Conservation (phyloP, 768 basidiomycete species). For the Termitomyces eurrhizus region DNA sequence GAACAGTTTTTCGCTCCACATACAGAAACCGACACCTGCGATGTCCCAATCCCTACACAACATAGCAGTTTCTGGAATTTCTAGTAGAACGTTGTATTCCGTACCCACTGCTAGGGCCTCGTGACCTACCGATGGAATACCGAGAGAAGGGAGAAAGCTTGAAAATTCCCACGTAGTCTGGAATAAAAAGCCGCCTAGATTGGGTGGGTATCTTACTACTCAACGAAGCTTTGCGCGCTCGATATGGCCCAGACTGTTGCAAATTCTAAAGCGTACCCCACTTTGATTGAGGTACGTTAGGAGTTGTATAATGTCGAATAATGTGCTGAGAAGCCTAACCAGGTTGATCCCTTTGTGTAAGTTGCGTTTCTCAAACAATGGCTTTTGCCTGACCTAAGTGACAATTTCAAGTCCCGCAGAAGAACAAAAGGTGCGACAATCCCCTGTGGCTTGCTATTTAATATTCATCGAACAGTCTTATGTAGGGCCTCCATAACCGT, state of each 20-base stretch:
- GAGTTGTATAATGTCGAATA: background rate
- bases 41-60: background rate
- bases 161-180: background rate
- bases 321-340: background rate
- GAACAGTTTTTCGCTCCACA: background rate
- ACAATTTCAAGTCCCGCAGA: conserved; percentile 32
- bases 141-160: background rate
- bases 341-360: conserved; percentile 73
- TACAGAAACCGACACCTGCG: no score
- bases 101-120: background rate
- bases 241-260: conserved; percentile 34
- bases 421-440: conserved; percentile 48
- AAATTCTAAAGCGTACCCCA: conserved; percentile 59
- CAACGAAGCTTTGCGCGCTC: background rate
- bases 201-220: background rate
- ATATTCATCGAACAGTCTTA: background rate
- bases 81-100: background rate
- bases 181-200: background rate
- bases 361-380: conserved; percentile 15
- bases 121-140: background rate
- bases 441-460: background rate
- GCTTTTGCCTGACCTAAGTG: background rate
- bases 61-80: background rate
- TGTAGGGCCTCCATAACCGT: conserved; percentile 62
- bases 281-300: conserved; percentile 47